phyloP scores from a whole-genome alignment of 495 filamentous ascomycete genomes.

The Jackrogersella multiformis region DNA sequence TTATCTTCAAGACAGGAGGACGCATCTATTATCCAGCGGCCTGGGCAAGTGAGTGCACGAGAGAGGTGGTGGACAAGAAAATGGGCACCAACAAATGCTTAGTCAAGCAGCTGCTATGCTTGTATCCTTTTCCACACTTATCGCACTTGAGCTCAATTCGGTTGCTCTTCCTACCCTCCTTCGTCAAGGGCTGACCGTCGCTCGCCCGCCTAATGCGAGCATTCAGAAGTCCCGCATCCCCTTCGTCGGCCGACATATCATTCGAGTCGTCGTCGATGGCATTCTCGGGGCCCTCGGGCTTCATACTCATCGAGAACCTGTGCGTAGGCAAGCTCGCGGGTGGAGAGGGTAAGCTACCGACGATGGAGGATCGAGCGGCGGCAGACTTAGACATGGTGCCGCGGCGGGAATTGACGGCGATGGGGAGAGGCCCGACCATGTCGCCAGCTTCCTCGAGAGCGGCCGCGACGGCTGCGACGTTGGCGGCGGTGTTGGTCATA shows the following conservation, averaged over 20 bases:
- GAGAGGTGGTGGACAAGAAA: slow-evolving; percentile 54
- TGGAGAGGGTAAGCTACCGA: slow-evolving; percentile 66
- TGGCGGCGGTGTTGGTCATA: slow-evolving; percentile 77
- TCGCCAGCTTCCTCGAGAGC: slow-evolving; percentile 72
- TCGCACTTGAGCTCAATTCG: slow-evolving; percentile 92
- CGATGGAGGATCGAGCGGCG: slow-evolving; percentile 52
- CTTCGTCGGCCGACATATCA: slow-evolving; percentile 65
- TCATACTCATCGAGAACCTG: slow-evolving; percentile 52
- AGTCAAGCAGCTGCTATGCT: slow-evolving; percentile 99
- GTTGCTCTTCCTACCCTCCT: slow-evolving; percentile 78
- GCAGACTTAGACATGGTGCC: slow-evolving; percentile 62
- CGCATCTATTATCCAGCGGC: slow-evolving; percentile 40
- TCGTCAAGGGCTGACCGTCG: slow-evolving; percentile 81
- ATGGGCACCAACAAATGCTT: slow-evolving; percentile 99
- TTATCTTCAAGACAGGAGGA: slow-evolving; percentile 41
- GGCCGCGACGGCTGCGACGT: slow-evolving; percentile 77
- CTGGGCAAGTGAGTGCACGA: slow-evolving; percentile 50
- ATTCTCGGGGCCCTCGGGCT: slow-evolving; percentile 59
- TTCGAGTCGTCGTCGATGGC: slow-evolving; percentile 68
- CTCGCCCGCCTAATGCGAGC: slow-evolving; percentile 81
- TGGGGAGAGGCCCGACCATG: slow-evolving; percentile 61
- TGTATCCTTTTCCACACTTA: slow-evolving; percentile 99
- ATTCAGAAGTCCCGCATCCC: slow-evolving; percentile 68
- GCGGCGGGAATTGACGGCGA: slow-evolving; percentile 57
- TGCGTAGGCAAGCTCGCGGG: slow-evolving; percentile 60